Base-by-base conservation (phyloP, 768 basidiomycete genomes). In the Pleurotus cornucopiae region DNA sequence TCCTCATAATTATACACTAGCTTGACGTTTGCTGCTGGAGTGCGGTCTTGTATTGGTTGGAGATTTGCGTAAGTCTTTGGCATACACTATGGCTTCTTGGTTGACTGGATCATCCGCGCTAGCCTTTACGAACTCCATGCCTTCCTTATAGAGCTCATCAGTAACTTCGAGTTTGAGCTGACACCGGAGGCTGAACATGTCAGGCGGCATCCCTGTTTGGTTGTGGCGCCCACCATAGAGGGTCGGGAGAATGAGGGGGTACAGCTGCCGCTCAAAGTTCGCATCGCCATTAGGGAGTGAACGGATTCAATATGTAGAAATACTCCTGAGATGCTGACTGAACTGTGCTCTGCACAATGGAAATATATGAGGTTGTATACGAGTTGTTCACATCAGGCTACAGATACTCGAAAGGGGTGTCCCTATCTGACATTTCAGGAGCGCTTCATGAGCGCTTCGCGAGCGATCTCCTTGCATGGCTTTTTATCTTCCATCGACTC, bases 111-210 rank as follows among this genome's bases (percentile, higher is more conserved):
- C 18, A 6, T 47, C 1, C 13, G 16, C 41, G 2, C 7, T 38
- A 61, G 60, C 3, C 56, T 85, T 1, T 74, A 77, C 56, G 85
- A 88, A 65, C 68, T 85, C 37, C 80, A 84, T 61, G 67, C 78
- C 1, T 76, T 87, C 59, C 72, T 85, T 4, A 75, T 82, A 5
- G 84, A 85, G 63, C 75, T 83, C 38, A 67, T 86, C 58, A 75
- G 77, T 48, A 80, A 82, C 65, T 86, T 86, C 58, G 77, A 84
- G 61, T 74, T 86, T 34, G 63, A 74, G 57, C 73, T 65, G 3
- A 76, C 74, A 1, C 71, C 73, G 14, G 73, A 75, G 18, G 63
- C 77, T 16, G 63, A 67, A 3, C 64, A 71, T 13, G 63, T 81
- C 20, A 71, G 77, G 38, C 66, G 78, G 49, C 74, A 78, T 58